Percentiles rank a stretch among this genome's conserved stretches.
phyloP scores from a whole-genome alignment of 2,329 filamentous ascomycete species.

The Aaosphaeria pasadenensis region DNA sequence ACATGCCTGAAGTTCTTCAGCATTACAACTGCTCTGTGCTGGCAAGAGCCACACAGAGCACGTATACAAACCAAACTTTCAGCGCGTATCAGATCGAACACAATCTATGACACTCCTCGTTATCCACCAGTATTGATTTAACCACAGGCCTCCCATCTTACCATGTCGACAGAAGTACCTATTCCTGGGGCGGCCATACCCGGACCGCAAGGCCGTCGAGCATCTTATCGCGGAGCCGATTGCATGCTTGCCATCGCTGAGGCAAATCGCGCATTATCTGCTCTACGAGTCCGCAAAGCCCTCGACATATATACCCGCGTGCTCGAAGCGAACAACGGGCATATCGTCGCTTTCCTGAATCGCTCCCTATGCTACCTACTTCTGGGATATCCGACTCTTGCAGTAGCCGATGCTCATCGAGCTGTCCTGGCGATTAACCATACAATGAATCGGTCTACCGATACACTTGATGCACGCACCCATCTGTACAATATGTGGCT shows the following conservation, averaged over 20 bases:
- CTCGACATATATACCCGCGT: slow-evolving; percentile 14
- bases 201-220: too few species aligned
- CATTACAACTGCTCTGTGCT: too few species aligned
- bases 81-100: too few species aligned
- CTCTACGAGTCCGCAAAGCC: not conserved
- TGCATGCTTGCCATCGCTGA: not conserved
- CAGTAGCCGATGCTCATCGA: slow-evolving; percentile 17
- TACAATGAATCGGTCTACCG: not conserved
- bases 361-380: slow-evolving; percentile 18
- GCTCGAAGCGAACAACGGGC: slow-evolving; percentile 7
- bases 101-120: too few species aligned
- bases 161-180: too few species aligned
- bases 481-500: slow-evolving; percentile 1
- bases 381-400: slow-evolving; percentile 14
- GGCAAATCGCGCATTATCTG: slow-evolving; percentile 2
- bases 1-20: too few species aligned
- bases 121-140: too few species aligned
- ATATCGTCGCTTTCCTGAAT: slow-evolving; percentile 20
- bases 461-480: not conserved
- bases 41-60: too few species aligned
- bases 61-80: too few species aligned
- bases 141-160: too few species aligned
- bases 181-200: too few species aligned
- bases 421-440: slow-evolving; percentile 8
- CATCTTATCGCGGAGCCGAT: too few species aligned